These are phyloP conservation scores for Circinella umbellata DNA, from an alignment of 371 early-diverging fungal genomes.

Conservation along the genomic window DNA sequence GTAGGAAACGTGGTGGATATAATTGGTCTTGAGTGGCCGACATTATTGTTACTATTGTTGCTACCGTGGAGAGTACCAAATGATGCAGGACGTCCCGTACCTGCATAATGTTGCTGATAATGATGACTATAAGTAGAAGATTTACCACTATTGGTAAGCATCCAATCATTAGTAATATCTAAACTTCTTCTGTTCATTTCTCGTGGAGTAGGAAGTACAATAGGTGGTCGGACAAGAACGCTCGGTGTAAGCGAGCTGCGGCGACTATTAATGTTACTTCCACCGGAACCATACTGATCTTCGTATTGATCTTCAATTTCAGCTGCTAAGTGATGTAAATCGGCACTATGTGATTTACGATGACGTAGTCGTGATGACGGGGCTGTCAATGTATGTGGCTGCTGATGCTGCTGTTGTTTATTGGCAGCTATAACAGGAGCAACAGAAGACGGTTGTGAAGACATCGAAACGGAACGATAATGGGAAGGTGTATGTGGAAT, in stretches of 20 bases:
- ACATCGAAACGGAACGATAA: constrained; percentile 27
- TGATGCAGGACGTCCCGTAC: constrained; percentile 11
- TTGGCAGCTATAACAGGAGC: neutral
- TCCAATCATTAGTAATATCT: constrained; percentile 49
- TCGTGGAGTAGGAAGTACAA: constrained; percentile 33
- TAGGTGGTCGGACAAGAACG: constrained; percentile 41
- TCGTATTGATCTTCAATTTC: neutral
- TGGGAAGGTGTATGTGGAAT: constrained; percentile 10
- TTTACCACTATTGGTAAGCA: constrained; percentile 16
- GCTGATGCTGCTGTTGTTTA: constrained; percentile 7
- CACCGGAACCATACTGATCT: neutral
- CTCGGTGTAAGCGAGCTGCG: constrained; percentile 37
- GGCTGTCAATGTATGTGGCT: neutral
- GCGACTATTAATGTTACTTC: constrained; percentile 15
- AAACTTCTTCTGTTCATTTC: constrained; percentile 35
- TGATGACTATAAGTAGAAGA: constrained; percentile 4
- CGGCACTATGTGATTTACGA: constrained; percentile 52
- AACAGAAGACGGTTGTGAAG: constrained; percentile 4
- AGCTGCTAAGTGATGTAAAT: constrained; percentile 28
- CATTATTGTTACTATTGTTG: neutral
- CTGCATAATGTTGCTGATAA: constrained; percentile 10
- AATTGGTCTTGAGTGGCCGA: constrained; percentile 40
- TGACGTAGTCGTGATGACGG: constrained; percentile 29
- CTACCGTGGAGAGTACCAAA: neutral
- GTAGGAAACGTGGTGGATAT: constrained; percentile 50